Conservation (phyloP, 2,329 filamentous ascomycete genomes). For the Fusarium anguioides region DNA sequence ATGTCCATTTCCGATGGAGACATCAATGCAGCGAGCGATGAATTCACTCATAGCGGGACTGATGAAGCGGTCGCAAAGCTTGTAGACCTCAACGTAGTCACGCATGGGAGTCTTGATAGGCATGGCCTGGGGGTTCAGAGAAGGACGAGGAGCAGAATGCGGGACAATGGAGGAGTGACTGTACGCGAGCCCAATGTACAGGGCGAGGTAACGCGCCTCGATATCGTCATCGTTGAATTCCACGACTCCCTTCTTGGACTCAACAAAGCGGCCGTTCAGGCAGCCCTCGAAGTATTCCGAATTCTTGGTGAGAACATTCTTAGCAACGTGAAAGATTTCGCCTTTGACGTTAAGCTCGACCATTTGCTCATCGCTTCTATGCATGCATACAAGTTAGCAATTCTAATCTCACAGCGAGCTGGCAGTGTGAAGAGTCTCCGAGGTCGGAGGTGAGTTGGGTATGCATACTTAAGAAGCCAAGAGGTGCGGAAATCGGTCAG, state of each 20-base stretch:
- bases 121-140: conserved; percentile 43
- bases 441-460: background rate
- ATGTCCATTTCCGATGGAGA: conserved; percentile 48
- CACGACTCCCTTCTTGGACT: conserved; percentile 45
- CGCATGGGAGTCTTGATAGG: conserved; percentile 44
- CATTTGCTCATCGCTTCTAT: conserved; percentile 46
- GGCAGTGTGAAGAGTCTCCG: background rate
- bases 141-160: conserved; percentile 40
- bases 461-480: conserved; percentile 51
- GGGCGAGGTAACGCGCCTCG: conserved; percentile 48
- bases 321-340: conserved; percentile 48
- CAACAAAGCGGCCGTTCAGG: conserved; percentile 44
- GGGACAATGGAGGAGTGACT: conserved; percentile 50
- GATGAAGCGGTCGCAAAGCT: conserved; percentile 52
- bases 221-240: conserved; percentile 47
- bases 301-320: conserved; percentile 46
- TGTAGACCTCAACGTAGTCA: conserved; percentile 52
- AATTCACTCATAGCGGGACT: conserved; percentile 47
- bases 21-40: conserved; percentile 47
- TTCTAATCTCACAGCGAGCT: background rate
- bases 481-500: conserved; percentile 48
- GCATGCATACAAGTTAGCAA: conserved; percentile 9
- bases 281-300: conserved; percentile 52
- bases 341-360: conserved; percentile 47
- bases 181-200: conserved; percentile 52